These are phyloP conservation scores for Mycena citricolor DNA, from an alignment of 1,284 basidiomycete species.

Conservation along the genomic window DNA sequence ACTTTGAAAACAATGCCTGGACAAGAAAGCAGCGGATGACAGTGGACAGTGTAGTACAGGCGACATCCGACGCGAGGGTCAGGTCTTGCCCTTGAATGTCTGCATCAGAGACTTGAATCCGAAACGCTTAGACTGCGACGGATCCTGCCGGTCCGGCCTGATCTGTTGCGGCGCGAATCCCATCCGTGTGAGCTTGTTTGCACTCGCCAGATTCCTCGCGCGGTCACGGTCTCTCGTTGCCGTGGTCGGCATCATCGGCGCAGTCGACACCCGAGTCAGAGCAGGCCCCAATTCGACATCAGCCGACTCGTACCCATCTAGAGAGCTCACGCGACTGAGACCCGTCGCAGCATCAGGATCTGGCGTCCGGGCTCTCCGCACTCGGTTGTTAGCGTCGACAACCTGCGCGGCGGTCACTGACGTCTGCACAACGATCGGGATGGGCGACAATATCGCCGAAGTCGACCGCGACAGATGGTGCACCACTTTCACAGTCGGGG, in stretches of 20 bases:
- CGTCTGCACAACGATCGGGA: slow-evolving; percentile 16
- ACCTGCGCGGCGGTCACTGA: slow-evolving; percentile 18
- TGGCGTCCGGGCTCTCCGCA: slow-evolving; percentile 31
- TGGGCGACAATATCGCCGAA: slow-evolving; percentile 31
- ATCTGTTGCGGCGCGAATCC: slow-evolving; percentile 52
- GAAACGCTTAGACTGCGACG: slow-evolving; percentile 37
- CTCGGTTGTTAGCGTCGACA: slow-evolving; percentile 22
- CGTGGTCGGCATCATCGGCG: slow-evolving; percentile 32
- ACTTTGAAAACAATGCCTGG: slow-evolving; percentile 35
- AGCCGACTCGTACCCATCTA: slow-evolving; percentile 36
- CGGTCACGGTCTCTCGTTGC: slow-evolving; percentile 35
- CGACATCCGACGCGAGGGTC: too few relatives aligned
- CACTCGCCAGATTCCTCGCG: slow-evolving; percentile 41
- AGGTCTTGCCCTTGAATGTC: slow-evolving; percentile 45
- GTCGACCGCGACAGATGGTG: slow-evolving; percentile 42
- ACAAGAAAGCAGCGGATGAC: slow-evolving; percentile 32
- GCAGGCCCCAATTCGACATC: slow-evolving; percentile 35
- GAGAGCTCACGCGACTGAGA: slow-evolving; percentile 40
- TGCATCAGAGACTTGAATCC: slow-evolving; percentile 46
- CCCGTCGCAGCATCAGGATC: slow-evolving; percentile 30
- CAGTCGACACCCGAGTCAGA: slow-evolving; percentile 41
- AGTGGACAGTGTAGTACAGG: too few relatives aligned
- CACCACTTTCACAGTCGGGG: too few relatives aligned
- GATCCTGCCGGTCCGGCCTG: slow-evolving; percentile 29
- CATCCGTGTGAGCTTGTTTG: slow-evolving; percentile 70